Conservation (phyloP, 805 yeast genomes). For the Kazachstania viticola region DNA sequence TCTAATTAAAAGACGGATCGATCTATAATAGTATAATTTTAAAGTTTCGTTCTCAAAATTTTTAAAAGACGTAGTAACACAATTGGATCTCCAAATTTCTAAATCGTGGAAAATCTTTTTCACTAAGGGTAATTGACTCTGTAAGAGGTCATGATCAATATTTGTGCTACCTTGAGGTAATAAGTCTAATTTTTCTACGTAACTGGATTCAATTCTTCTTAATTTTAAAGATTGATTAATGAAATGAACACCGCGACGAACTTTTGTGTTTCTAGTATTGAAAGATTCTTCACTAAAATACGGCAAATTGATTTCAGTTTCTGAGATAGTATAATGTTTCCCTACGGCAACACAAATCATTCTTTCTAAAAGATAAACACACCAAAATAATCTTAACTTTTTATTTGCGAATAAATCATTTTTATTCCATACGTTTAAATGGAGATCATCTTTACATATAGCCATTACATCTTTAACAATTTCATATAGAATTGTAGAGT, state of each 20-base stretch:
- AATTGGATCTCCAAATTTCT: slow-evolving; percentile 41
- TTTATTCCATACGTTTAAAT: slow-evolving; percentile 18
- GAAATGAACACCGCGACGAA: slow-evolving; percentile 30
- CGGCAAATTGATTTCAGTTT: slow-evolving; percentile 40
- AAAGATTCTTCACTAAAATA: slow-evolving; percentile 34
- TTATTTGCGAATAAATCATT: slow-evolving; percentile 24
- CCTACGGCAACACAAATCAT: slow-evolving; percentile 53
- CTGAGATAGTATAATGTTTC: slow-evolving; percentile 42
- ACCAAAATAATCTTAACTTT: slow-evolving; percentile 50
- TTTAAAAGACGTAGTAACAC: slow-evolving; percentile 28
- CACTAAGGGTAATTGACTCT: slow-evolving; percentile 39
- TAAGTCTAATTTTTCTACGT: slow-evolving; percentile 41
- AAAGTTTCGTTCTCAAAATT: slow-evolving; percentile 51
- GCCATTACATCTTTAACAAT: slow-evolving; percentile 43
- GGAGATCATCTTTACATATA: slow-evolving; percentile 27
- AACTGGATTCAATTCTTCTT: slow-evolving; percentile 48
- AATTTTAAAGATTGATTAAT: slow-evolving; percentile 47
- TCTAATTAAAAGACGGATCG: slow-evolving; percentile 49
- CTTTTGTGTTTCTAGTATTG: slow-evolving; percentile 20
- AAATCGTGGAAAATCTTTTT: slow-evolving; percentile 41
- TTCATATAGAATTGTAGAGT: slow-evolving; percentile 41
- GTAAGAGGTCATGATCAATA: slow-evolving; percentile 10
- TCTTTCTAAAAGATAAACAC: slow-evolving; percentile 49
- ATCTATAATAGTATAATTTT: slow-evolving; percentile 45
- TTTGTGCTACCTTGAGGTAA: slow-evolving; percentile 13